Evolutionary conservation across 1,284 basidiomycete genomes (phyloP), one percentile per base, ranked within the genome.

Genomic region (Malassezia slooffiae): DNA sequence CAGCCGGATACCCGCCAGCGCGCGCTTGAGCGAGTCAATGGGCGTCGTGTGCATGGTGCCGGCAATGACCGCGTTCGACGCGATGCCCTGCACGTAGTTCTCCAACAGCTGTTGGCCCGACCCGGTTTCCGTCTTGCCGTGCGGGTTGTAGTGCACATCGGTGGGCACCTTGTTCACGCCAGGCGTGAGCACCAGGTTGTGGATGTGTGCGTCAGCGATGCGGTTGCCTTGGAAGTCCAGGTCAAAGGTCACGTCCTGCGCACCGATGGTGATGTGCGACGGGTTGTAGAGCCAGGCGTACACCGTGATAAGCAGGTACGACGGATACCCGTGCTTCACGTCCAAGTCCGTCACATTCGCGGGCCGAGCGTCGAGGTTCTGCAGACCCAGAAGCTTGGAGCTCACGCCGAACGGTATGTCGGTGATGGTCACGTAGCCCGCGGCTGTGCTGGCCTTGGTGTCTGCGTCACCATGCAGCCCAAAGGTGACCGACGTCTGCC

Each of bases 251-350:
- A 84, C 79, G 45, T 82, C 80, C 1, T 80, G 81, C 34, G 70
- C 70, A 69, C 78, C 79, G 24, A 85, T 80, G 7, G 82, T 82
- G 53, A 85, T 70, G 55, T 81, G 80, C 52, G 81, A 83, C 8
- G 67, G 54, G 36, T 62, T 72, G 59, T 54, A 70, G 17, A 71
- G 49, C 20, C 54, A 48, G 6, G 63, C 58, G 32, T 76, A 71
- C n/a, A 79, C 76, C 52, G 74, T 82, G 71, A 85, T 84, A 41
- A 82, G 72, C n/a, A 85, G 71, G 64, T 75, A 81, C 55, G 79
- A 75, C 0, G 77, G 54, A 72, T 76, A 83, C 5, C 83, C 82
- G 43, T 77, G 80, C 41, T 75, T 77, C 22, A 85, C 82, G 55
- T 85, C 81, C 45, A 85, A 68, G 55, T 77, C 73, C 29, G 73